phyloP scores from a whole-genome alignment of 257 asterid species.

The Lantana camara region DNA sequence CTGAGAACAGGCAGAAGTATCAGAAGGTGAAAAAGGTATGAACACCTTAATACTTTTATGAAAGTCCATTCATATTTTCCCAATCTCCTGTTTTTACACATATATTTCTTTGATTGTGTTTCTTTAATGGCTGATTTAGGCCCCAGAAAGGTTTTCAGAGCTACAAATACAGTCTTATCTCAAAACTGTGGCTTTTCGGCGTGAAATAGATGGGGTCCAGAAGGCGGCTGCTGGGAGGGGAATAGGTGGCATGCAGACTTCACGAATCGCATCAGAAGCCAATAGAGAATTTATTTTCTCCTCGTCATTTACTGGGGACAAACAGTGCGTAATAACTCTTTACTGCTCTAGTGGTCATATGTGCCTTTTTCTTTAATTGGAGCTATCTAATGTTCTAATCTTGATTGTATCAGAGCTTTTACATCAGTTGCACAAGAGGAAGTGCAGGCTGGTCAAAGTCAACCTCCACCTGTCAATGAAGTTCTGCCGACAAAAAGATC shows the following conservation, averaged over 20 bases:
- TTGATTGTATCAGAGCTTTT: constrained; percentile 59
- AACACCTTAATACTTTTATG: no score
- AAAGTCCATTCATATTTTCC: neutral
- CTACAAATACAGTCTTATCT: constrained; percentile 95
- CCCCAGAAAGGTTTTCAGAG: constrained; percentile 87
- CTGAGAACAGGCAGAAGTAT: constrained; percentile 95
- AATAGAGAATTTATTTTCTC: constrained; percentile 93
- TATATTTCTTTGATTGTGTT: neutral
- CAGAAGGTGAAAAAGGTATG: constrained; percentile 95
- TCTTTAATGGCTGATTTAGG: constrained; percentile 51
- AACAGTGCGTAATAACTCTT: constrained; percentile 47
- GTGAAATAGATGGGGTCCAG: constrained; percentile 91
- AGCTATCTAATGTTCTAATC: constrained; percentile 10
- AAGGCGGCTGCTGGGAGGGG: constrained; percentile 95
- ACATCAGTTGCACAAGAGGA: constrained; percentile 69
- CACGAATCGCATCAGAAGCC: constrained; percentile 98
- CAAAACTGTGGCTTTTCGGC: constrained; percentile 97
- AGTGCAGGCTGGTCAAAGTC: constrained; percentile 40
- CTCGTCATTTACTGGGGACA: constrained; percentile 86
- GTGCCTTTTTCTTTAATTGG: neutral
- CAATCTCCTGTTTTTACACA: no score
- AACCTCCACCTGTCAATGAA: constrained; percentile 35
- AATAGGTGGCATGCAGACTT: constrained; percentile 81
- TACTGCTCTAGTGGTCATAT: neutral
- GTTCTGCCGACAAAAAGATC: constrained; percentile 36